These are phyloP conservation scores for Globisporangium barbulae DNA, from an alignment of 352 stramenopile species.

Conservation along the genomic window DNA sequence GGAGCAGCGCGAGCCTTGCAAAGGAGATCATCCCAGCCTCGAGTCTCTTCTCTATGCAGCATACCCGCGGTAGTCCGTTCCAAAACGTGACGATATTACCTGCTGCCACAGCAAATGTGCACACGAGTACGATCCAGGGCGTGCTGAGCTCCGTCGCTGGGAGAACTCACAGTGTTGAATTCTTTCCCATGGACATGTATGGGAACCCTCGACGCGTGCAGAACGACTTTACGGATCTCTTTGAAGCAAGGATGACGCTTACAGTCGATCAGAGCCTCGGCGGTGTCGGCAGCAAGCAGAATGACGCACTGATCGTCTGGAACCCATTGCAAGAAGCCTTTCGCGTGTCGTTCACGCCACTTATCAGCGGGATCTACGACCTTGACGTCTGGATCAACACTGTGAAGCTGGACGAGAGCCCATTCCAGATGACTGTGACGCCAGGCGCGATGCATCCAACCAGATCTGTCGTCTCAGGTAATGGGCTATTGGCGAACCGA, in stretches of 20 bases:
- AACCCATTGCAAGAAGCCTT: conserved; percentile 18
- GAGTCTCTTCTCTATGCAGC: conserved; percentile 42
- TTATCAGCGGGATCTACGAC: conserved; percentile 52
- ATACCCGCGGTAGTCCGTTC: conserved; percentile 56
- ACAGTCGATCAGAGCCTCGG: conserved; percentile 44
- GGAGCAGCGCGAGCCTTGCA: conserved; percentile 26
- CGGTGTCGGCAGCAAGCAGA: conserved; percentile 38
- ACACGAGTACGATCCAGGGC: conserved; percentile 27
- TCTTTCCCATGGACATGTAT: conserved; percentile 44
- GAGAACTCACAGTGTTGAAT: conserved; percentile 26
- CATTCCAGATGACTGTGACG: conserved; percentile 40
- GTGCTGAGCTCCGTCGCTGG: conserved; percentile 30
- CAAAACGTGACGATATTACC: conserved; percentile 34
- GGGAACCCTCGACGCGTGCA: conserved; percentile 33
- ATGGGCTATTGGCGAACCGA: conserved; percentile 37
- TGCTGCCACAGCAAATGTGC: conserved; percentile 21
- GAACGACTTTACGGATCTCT: conserved; percentile 23
- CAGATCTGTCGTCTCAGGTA: conserved; percentile 41
- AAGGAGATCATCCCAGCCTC: conserved; percentile 47
- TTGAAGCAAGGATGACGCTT: conserved; percentile 37
- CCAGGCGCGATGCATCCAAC: conserved; percentile 38
- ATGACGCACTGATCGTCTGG: conserved; percentile 34
- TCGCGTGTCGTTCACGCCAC: conserved; percentile 25
- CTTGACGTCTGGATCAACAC: conserved; percentile 46
- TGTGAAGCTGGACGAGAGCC: conserved; percentile 31